These are phyloP conservation scores for Paraphoma chrysanthemicola DNA, from an alignment of 2,329 filamentous ascomycete genomes.

Conservation along the genomic window DNA sequence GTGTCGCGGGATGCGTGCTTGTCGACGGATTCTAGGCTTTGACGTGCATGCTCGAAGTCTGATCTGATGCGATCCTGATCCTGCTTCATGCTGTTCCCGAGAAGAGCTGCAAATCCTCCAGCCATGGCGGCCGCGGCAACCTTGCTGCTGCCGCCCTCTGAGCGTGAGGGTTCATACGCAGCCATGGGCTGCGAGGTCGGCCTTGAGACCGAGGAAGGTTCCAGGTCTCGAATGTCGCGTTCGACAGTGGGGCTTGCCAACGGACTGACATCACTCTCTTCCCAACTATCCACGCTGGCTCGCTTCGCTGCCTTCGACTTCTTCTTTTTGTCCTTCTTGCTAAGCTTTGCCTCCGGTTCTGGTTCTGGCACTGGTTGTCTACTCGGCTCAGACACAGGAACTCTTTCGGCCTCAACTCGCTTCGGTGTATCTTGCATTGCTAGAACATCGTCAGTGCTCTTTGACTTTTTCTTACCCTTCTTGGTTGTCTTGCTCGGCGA, in stretches of 20 bases:
- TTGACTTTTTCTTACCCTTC: constrained; percentile 36
- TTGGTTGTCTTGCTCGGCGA: constrained; percentile 26
- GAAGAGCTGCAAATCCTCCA: constrained; percentile 43
- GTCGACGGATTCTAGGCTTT: constrained; percentile 33
- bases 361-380: constrained; percentile 19
- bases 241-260: constrained; percentile 36
- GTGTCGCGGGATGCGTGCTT: constrained; percentile 15
- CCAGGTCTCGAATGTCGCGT: constrained; percentile 36
- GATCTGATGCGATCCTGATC: constrained; percentile 42
- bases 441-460: constrained; percentile 30
- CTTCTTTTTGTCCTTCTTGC: constrained; percentile 50
- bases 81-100: constrained; percentile 40
- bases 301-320: constrained; percentile 42
- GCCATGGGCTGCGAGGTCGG: constrained; percentile 7
- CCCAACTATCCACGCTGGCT: constrained; percentile 37
- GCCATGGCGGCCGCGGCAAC: constrained; percentile 31
- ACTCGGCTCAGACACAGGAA: constrained; percentile 10
- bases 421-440: constrained; percentile 22
- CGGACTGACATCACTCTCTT: constrained; percentile 34
- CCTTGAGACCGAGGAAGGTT: constrained; percentile 7
- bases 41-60: constrained; percentile 35
- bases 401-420: constrained; percentile 12
- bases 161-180: constrained; percentile 11
- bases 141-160: constrained; percentile 20
- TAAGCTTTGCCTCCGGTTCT: constrained; percentile 38